Evolutionary conservation across 805 yeast genomes (phyloP).

Genomic region (Kazachstania kunashirensis): DNA sequence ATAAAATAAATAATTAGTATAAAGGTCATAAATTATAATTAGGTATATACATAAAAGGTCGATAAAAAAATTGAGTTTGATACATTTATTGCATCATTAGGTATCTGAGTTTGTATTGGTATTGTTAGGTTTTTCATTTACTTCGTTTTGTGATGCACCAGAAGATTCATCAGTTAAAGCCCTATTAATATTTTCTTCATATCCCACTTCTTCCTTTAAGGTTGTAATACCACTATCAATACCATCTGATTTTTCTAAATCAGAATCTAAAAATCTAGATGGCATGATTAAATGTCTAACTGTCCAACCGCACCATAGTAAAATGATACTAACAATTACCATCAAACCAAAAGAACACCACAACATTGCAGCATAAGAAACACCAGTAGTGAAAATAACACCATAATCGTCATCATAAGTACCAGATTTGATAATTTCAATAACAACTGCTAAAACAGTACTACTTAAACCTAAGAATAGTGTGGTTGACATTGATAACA

Average conservation of each 20-base stretch:
- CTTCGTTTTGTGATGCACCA: too few relatives aligned
- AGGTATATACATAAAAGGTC: too few relatives aligned
- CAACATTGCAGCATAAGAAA: conserved; percentile 22
- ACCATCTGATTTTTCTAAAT: background rate
- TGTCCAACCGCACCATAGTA: conserved; percentile 3
- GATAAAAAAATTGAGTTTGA: too few relatives aligned
- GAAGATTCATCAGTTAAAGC: too few relatives aligned
- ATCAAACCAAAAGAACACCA: conserved; percentile 27
- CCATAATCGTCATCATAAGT: conserved; percentile 25
- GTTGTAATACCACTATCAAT: background rate
- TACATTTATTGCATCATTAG: background rate
- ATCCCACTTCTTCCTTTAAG: too few relatives aligned
- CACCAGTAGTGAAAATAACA: conserved; percentile 20
- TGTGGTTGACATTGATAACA: conserved; percentile 4
- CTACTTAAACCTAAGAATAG: conserved; percentile 23
- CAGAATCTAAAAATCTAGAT: background rate
- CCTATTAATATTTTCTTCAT: too few relatives aligned
- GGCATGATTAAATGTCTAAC: conserved; percentile 3
- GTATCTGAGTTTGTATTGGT: background rate
- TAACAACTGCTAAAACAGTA: conserved; percentile 20
- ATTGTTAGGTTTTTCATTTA: too few relatives aligned
- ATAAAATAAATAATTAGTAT: too few relatives aligned
- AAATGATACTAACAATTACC: conserved; percentile 4
- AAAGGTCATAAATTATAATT: too few relatives aligned
- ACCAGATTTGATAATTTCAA: conserved; percentile 26